These are phyloP conservation scores for Chaetomium strumarium DNA, from an alignment of 2,329 filamentous ascomycete species.

Conservation along the genomic window DNA sequence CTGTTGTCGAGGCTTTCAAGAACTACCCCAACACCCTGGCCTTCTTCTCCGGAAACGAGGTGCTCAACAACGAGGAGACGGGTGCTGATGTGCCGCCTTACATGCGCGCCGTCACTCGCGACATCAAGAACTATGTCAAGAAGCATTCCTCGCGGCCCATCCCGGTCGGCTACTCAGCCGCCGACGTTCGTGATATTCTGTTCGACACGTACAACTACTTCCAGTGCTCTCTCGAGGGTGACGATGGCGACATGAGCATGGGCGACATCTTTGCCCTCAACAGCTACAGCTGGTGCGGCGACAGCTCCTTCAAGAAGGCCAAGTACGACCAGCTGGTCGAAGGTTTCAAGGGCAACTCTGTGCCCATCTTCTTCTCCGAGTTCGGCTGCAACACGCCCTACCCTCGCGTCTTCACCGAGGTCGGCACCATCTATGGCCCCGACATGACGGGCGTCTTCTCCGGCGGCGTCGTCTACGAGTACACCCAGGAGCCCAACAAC, in stretches of 20 bases:
- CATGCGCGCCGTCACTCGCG: constrained; percentile 67
- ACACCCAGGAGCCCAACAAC: constrained; percentile 62
- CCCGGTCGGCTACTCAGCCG: constrained; percentile 75
- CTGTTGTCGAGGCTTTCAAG: constrained; percentile 61
- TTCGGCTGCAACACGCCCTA: constrained; percentile 68
- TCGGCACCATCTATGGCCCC: constrained; percentile 62
- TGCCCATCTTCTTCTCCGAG: constrained; percentile 79
- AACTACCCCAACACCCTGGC: constrained; percentile 61
- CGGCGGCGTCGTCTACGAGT: constrained; percentile 79
- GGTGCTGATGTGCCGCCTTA: constrained; percentile 62
- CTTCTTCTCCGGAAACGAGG: constrained; percentile 76
- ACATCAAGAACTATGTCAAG: constrained; percentile 76
- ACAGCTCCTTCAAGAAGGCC: constrained; percentile 48
- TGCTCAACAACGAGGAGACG: constrained; percentile 61
- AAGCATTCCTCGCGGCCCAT: constrained; percentile 62
- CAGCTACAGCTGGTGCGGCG: constrained; percentile 61
- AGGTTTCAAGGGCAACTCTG: constrained; percentile 58
- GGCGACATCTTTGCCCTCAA: constrained; percentile 75
- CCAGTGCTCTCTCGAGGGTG: constrained; percentile 55
- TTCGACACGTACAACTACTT: constrained; percentile 72
- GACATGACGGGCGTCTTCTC: constrained; percentile 65
- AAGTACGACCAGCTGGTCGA: constrained; percentile 53
- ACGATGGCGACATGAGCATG: constrained; percentile 54
- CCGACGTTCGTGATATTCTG: constrained; percentile 68
- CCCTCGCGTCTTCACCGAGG: constrained; percentile 73